Evolutionary conservation across 2,329 filamentous ascomycete species (phyloP), one percentile per base, ranked within the genome.

Genomic region (Fusarium sp.): DNA sequence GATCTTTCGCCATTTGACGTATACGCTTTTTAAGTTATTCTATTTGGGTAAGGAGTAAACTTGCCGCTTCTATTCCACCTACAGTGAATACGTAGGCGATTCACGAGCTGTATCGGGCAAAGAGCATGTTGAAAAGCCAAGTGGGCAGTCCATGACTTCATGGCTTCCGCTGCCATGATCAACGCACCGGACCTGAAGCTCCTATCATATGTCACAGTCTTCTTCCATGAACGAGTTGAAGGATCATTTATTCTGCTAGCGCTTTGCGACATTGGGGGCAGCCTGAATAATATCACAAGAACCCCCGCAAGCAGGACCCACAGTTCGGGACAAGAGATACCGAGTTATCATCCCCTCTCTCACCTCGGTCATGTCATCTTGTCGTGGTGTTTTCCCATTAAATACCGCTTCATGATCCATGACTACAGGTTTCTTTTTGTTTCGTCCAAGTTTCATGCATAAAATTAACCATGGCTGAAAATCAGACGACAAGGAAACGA

Each of bases 401-500:
- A 63, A 53, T 65, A 64, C 8, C 60, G 23, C 61, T 35, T 40
- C 15, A 32, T 25, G 4, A n/a, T 22, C 15, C 32, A 22, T 4
- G 15, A 3, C 33, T 19, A 27, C 20, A 40, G 37, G 43, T 27
- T 23, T 7, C 9, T 6, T 3, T 1, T 3, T 10, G 0, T 17
- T 4, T 33, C 20, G 14, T 10, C 10, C 27, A 30, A 30, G 27
- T 19, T 22, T 39, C 22, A 19, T 11, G n/a, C 27, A 30, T 30
- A 30, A 30, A 23, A 3, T 37, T 37, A n/a, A 37, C 4, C 9
- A 71, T 71, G 66, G 40, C 58, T 1, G 56, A 70, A 30, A n/a
- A 13, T 20, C 23, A 50, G 4, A 25, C 7, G 3, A 14, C 47
- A 25, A 78, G 69, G 62, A 84, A 82, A 65, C 76, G 79, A 40